Conservation (phyloP, 2,329 filamentous ascomycete species). For the Pseudocercospora cruenta region DNA sequence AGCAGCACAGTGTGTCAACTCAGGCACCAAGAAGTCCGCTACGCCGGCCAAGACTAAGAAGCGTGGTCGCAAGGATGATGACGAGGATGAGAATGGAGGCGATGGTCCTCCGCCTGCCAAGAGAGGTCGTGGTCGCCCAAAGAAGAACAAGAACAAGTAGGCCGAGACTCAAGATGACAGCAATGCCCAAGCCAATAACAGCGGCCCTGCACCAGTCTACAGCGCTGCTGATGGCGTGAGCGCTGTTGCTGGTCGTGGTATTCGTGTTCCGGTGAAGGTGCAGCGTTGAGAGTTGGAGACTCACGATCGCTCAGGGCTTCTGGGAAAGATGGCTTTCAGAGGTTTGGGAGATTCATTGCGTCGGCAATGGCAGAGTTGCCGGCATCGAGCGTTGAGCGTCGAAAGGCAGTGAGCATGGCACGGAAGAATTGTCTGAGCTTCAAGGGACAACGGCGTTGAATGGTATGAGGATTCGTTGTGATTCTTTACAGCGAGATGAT, state of each 20-base stretch:
- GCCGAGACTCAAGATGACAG: neutral
- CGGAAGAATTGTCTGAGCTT: too few species aligned
- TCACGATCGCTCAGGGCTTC: too few species aligned
- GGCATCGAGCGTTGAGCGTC: neutral
- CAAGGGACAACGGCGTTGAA: neutral
- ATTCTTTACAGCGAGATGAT: neutral
- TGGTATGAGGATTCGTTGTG: neutral
- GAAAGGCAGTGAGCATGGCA: neutral
- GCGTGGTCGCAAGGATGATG: neutral
- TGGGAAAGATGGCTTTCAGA: too few species aligned
- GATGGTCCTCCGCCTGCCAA: neutral
- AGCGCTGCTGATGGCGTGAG: neutral
- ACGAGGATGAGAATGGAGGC: neutral
- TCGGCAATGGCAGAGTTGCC: neutral
- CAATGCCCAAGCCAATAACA: neutral
- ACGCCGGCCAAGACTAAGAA: neutral
- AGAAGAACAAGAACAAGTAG: neutral
- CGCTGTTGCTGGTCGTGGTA: slow-evolving; percentile 1
- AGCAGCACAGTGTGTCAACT: neutral
- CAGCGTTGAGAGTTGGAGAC: neutral
- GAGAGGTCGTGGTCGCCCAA: neutral
- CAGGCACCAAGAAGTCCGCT: too few species aligned
- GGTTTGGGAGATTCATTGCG: neutral
- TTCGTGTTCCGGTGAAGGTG: neutral
- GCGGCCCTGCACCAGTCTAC: neutral